Evolutionary conservation across 1,284 basidiomycete genomes (phyloP), one percentile per base, ranked within the genome.

Genomic region (Heterobasidion irregulare): DNA sequence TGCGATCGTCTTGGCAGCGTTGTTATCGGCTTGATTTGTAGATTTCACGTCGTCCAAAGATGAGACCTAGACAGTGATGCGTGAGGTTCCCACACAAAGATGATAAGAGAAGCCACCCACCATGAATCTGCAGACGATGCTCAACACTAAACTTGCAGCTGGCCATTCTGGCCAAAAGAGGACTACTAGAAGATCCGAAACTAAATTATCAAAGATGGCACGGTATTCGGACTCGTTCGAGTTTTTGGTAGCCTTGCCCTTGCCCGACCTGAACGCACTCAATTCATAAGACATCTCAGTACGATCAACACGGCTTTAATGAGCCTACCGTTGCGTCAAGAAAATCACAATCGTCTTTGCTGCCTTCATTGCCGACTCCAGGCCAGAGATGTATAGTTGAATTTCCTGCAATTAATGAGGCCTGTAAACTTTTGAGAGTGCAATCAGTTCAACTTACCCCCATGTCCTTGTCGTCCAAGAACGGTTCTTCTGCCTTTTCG

Each of bases 151-250:
- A 44, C 86, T 80, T 1, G 96, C 92, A 7, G 91, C 95, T 0
- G 97, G 96, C 94, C 95, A 99, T 67, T 99, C 96, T 0, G 96
- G 94, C 78, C 91, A 89, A 66, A 91, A 95, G 4, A 98, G 72
- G 4, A 96, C 93, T 13, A 80, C 78, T n/a, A 98, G 77, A 15
- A 98, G 74, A 65, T 99, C 96, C 5, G 84, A 82, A 36, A 98
- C 83, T 12, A 98, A 76, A 59, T 89, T 89, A 64, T 98, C 94
- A 57, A 99, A 87, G 45, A 98, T 92, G 0, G 83, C 77, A 55
- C 92, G 84, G 68, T 96, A 97, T 66, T 96, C 94, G 2, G 89
- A 84, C 65, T 97, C 94, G 56, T 92, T 91, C 0, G 89, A 84
- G 57, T 87, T 89, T 69, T 96, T 97, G 32, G 85, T 91, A 1